Conservation (phyloP, 2,329 filamentous ascomycete genomes). For the Ascochyta clinopodiicola region DNA sequence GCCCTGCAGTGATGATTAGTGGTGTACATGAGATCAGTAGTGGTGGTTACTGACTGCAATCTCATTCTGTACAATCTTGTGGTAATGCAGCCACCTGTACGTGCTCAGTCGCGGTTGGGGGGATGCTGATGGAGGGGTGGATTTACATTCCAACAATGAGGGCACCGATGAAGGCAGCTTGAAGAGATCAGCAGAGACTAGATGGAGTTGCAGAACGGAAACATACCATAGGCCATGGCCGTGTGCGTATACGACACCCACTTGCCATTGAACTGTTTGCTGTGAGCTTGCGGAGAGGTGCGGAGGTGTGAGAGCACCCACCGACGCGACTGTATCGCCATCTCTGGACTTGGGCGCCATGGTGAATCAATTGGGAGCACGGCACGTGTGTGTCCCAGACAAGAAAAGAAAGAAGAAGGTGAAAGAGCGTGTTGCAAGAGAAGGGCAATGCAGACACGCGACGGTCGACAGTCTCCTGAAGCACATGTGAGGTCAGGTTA, state of each 20-base stretch:
- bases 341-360: conserved; percentile 70
- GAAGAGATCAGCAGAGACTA: conserved; percentile 18
- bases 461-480: conserved; percentile 40
- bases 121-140: conserved; percentile 8
- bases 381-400: not conserved
- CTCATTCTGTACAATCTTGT: conserved; percentile 98
- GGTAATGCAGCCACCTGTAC: conserved; percentile 78
- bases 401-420: conserved; percentile 20
- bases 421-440: conserved; percentile 36
- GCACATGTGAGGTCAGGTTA: conserved; percentile 24
- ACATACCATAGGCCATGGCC: conserved; percentile 74
- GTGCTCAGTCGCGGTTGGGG: conserved; percentile 29
- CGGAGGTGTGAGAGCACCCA: conserved; percentile 46
- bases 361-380: conserved; percentile 9
- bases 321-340: conserved; percentile 66
- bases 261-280: conserved; percentile 73
- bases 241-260: conserved; percentile 94
- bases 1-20: conserved; percentile 40
- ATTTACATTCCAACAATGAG: conserved; percentile 72
- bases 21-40: not conserved
- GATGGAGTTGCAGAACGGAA: not conserved
- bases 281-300: conserved; percentile 40
- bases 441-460: conserved; percentile 10
- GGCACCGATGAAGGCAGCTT: conserved; percentile 85
- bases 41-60: conserved; percentile 65